phyloP scores from a whole-genome alignment of 768 basidiomycete species.

The Tylopilus sp. region DNA sequence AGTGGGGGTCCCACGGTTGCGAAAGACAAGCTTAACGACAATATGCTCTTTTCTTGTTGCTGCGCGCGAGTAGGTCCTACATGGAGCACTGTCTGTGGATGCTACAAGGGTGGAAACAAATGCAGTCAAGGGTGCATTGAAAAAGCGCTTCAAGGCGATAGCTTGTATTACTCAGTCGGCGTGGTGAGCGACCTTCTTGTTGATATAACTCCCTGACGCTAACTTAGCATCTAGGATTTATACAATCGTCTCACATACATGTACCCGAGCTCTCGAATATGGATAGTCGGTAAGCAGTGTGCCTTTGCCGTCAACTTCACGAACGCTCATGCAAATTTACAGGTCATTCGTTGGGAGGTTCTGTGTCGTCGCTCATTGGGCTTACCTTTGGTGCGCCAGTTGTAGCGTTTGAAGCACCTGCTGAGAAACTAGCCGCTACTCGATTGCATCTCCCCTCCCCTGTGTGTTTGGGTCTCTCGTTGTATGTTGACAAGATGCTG shows the following conservation, averaged over 20 bases:
- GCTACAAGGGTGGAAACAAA: constrained; percentile 68
- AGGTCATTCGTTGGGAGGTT: constrained; percentile 81
- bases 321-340: neutral
- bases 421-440: constrained; percentile 63
- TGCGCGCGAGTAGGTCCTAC: constrained; percentile 93
- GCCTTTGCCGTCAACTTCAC: neutral
- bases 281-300: constrained; percentile 63
- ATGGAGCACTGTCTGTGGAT: constrained; percentile 91
- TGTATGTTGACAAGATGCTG: neutral
- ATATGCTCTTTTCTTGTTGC: constrained; percentile 93
- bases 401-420: constrained; percentile 86
- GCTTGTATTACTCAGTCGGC: constrained; percentile 84
- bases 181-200: constrained; percentile 47
- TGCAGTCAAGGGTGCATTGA: constrained; percentile 85
- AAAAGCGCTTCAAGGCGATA: constrained; percentile 70
- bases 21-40: constrained; percentile 95
- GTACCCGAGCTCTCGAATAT: constrained; percentile 88
- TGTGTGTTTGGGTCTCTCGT: constrained; percentile 39
- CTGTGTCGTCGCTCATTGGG: constrained; percentile 79
- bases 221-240: constrained; percentile 55
- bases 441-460: constrained; percentile 87
- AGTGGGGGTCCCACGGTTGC: constrained; percentile 77
- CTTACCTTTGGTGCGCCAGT: constrained; percentile 91
- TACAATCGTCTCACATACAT: constrained; percentile 90
- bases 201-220: neutral